Percentiles rank a stretch among this genome's conserved stretches.
These are phyloP conservation scores for Ramaria sp. DNA, from an alignment of 768 basidiomycete species.

Conservation along the genomic window DNA sequence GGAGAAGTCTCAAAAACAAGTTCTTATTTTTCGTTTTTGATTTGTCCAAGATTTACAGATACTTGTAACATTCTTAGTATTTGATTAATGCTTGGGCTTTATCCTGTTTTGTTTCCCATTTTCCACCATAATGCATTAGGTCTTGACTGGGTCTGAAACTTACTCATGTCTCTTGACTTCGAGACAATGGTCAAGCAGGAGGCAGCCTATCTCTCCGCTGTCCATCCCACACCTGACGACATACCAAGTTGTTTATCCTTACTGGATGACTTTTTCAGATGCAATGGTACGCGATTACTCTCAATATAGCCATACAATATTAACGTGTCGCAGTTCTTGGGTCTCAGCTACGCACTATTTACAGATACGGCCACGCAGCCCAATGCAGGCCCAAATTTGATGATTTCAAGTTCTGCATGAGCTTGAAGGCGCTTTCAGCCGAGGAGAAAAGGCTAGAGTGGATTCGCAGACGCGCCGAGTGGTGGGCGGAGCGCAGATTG, in stretches of 20 bases:
- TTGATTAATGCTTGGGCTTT: too few relatives aligned
- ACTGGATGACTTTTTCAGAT: constrained; percentile 62
- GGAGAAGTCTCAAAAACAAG: too few relatives aligned
- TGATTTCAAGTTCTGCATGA: constrained; percentile 94
- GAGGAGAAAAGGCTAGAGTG: constrained; percentile 75
- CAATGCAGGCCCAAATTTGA: constrained; percentile 71
- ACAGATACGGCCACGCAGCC: constrained; percentile 68
- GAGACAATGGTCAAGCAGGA: constrained; percentile 56
- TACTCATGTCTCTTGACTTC: constrained; percentile 26
- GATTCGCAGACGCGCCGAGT: constrained; percentile 81
- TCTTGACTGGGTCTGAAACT: too few relatives aligned
- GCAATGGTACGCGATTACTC: constrained; percentile 41
- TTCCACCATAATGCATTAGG: too few relatives aligned
- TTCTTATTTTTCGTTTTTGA: too few relatives aligned
- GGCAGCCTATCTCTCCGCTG: constrained; percentile 45
- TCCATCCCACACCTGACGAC: constrained; percentile 70
- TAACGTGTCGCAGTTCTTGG: constrained; percentile 45
- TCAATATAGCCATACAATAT: neutral
- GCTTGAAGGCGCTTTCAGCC: constrained; percentile 63
- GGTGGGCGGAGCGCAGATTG: constrained; percentile 80
- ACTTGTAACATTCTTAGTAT: too few relatives aligned
- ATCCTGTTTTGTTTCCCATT: too few relatives aligned
- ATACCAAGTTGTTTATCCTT: constrained; percentile 74
- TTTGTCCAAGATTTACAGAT: too few relatives aligned
- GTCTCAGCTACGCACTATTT: constrained; percentile 74